Percentiles rank a stretch among this genome's conserved stretches.
Evolutionary conservation across 129 eudicot genomes (phyloP).

Genomic region (Helianthus tuberosus): DNA sequence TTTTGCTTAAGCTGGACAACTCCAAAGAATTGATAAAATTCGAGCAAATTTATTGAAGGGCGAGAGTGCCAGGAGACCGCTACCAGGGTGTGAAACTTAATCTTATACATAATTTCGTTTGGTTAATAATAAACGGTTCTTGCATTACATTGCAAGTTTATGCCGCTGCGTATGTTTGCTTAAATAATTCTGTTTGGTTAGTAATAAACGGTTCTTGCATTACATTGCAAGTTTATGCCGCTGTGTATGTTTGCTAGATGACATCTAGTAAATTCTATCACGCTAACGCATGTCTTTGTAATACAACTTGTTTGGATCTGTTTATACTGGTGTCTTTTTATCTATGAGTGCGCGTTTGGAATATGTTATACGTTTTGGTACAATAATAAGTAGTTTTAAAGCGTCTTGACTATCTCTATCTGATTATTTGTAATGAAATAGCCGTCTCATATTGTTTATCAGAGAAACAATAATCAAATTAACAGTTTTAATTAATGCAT

Average conservation of each 20-base stretch:
- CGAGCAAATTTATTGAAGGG: conserved; percentile 42
- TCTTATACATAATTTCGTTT: neutral
- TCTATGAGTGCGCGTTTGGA: neutral
- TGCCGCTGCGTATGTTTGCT: no score
- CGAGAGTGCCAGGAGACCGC: conserved; percentile 8
- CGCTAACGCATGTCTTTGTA: no score
- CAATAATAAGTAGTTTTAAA: neutral
- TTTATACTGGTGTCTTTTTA: neutral
- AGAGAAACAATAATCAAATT: neutral
- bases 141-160: neutral
- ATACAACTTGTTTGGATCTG: no score
- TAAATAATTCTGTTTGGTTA: no score
- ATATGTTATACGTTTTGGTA: neutral
- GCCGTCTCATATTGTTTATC: neutral
- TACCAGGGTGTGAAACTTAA: neutral
- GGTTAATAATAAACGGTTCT: conserved; percentile 15
- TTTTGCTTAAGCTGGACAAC: conserved; percentile 80
- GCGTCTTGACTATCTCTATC: no score
- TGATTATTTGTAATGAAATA: neutral
- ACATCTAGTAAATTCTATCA: no score
- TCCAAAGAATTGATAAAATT: conserved; percentile 68
- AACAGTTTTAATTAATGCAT: neutral
- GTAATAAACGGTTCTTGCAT: no score
- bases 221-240: no score
- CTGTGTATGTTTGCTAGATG: no score